phyloP scores from a whole-genome alignment of 345 rosid genomes.

The Salix udensis region DNA sequence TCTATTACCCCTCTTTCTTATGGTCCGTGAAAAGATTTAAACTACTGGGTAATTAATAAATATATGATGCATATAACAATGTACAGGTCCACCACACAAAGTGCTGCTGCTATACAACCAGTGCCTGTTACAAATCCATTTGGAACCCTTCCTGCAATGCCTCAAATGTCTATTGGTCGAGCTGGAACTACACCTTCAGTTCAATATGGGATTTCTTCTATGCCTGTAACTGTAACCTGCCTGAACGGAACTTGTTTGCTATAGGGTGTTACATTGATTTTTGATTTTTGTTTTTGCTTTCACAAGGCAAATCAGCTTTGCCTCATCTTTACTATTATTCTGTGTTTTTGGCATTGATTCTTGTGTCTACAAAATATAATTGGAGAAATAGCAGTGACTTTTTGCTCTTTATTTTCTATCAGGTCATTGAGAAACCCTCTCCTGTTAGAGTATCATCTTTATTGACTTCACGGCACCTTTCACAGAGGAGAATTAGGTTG shows the following conservation, averaged over 20 bases:
- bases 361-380: not conserved
- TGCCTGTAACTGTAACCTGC: constrained; percentile 58
- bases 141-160: constrained; percentile 88
- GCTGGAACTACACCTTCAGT: constrained; percentile 68
- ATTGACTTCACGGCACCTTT: constrained; percentile 75
- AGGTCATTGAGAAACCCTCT: constrained; percentile 83
- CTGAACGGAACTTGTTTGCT: not conserved
- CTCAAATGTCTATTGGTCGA: constrained; percentile 78
- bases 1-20: not conserved
- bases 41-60: too few relatives aligned
- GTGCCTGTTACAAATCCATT: constrained; percentile 64
- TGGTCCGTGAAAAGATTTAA: too few relatives aligned
- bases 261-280: not conserved
- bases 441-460: constrained; percentile 71
- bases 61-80: not conserved
- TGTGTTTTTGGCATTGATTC: not conserved
- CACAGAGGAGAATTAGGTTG: constrained; percentile 63
- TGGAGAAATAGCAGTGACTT: not conserved
- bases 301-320: not conserved
- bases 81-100: constrained; percentile 51
- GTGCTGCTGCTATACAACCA: constrained; percentile 48
- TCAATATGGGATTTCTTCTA: constrained; percentile 85
- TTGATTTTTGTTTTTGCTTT: not conserved
- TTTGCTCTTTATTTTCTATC: constrained; percentile 7
- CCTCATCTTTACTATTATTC: not conserved